phyloP scores from a whole-genome alignment of 2,329 filamentous ascomycete species.

The Talaromyces albobiverticillius region DNA sequence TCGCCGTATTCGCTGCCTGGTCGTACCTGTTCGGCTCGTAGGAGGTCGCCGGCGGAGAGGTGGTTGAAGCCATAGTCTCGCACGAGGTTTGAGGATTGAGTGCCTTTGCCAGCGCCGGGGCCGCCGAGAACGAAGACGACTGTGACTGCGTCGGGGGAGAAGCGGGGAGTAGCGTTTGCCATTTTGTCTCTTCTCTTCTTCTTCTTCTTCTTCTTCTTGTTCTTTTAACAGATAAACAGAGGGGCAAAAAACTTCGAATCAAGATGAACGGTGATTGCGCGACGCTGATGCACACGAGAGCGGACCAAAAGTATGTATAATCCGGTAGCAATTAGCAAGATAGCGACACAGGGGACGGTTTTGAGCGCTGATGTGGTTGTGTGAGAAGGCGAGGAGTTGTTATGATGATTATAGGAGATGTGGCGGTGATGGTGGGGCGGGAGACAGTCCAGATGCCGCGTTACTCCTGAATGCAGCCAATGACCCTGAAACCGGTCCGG shows the following conservation, averaged over 20 bases:
- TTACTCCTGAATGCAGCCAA: too few species aligned
- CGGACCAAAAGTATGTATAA: conserved; percentile 53
- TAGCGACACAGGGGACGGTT: conserved; percentile 41
- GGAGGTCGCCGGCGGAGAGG: conserved; percentile 86
- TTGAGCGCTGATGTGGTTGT: conserved; percentile 37
- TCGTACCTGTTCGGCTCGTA: conserved; percentile 89
- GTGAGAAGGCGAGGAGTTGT: conserved; percentile 22
- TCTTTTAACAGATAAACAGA: conserved; percentile 28
- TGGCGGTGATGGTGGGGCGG: conserved; percentile 11
- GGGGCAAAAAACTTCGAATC: conserved; percentile 22
- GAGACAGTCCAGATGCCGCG: too few species aligned
- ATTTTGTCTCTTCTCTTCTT: conserved; percentile 14
- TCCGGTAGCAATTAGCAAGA: conserved; percentile 48
- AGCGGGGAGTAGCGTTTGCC: conserved; percentile 64
- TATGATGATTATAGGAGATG: too few species aligned
- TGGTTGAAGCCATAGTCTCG: conserved; percentile 87
- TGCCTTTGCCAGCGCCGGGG: conserved; percentile 93
- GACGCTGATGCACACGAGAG: conserved; percentile 36
- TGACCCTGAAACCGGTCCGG: too few species aligned
- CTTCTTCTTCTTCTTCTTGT: conserved; percentile 20
- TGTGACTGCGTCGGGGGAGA: conserved; percentile 76
- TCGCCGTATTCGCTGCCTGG: conserved; percentile 84
- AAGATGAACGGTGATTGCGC: conserved; percentile 13
- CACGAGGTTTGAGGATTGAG: conserved; percentile 87
- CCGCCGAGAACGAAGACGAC: conserved; percentile 96